These are phyloP conservation scores for Aspergillus luchuensis DNA, from an alignment of 2,329 filamentous ascomycete species.

Conservation along the genomic window DNA sequence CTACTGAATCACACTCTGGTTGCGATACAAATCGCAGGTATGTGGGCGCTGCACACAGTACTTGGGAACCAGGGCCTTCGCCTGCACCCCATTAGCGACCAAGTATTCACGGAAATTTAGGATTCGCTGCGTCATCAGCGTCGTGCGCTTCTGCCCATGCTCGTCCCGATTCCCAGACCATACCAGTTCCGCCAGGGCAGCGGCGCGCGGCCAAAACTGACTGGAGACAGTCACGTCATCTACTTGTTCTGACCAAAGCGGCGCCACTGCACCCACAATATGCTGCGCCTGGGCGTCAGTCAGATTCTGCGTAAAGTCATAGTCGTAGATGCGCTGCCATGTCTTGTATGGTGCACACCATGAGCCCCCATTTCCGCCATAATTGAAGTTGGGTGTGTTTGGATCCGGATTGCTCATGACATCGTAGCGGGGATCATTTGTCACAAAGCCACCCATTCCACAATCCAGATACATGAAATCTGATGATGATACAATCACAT, in stretches of 20 bases:
- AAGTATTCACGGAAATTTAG: slow-evolving; percentile 63
- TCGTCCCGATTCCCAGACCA: slow-evolving; percentile 59
- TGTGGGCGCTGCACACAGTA: slow-evolving; percentile 62
- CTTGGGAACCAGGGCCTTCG: slow-evolving; percentile 56
- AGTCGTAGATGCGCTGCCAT: slow-evolving; percentile 63
- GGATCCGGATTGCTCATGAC: slow-evolving; percentile 55
- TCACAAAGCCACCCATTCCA: slow-evolving; percentile 56
- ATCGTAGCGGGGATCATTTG: slow-evolving; percentile 60
- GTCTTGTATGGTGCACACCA: slow-evolving; percentile 63
- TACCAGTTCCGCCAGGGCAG: slow-evolving; percentile 57
- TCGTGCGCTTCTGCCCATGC: slow-evolving; percentile 54
- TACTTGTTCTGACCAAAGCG: slow-evolving; percentile 58
- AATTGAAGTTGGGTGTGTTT: slow-evolving; percentile 55
- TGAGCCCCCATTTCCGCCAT: slow-evolving; percentile 54
- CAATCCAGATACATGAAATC: slow-evolving; percentile 62
- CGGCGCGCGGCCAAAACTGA: slow-evolving; percentile 60
- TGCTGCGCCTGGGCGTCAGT: slow-evolving; percentile 51
- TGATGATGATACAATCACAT: slow-evolving; percentile 58
- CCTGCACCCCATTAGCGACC: slow-evolving; percentile 56
- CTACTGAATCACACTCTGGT: slow-evolving; percentile 48
- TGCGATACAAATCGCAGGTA: slow-evolving; percentile 57
- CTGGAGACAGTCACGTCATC: slow-evolving; percentile 55
- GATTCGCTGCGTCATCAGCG: slow-evolving; percentile 57
- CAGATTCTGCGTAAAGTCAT: slow-evolving; percentile 56
- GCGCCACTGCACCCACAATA: slow-evolving; percentile 54